These are phyloP conservation scores for Sporothrix mexicana DNA, from an alignment of 2,329 filamentous ascomycete genomes.

Conservation along the genomic window DNA sequence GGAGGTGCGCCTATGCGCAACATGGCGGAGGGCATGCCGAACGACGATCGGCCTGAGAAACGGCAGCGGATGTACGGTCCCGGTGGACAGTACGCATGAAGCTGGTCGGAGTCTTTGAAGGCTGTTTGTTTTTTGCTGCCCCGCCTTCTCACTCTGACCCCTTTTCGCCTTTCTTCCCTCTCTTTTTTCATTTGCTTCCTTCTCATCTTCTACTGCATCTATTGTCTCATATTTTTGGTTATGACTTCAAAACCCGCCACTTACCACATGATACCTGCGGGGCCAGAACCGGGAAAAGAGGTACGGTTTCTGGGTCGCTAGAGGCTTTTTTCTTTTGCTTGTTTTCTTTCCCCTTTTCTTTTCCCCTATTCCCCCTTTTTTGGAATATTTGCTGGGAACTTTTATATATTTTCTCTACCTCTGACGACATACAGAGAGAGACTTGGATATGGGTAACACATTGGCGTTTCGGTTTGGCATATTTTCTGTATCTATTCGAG, in stretches of 20 bases:
- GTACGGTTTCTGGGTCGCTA: not conserved
- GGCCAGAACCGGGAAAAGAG: conserved; percentile 19
- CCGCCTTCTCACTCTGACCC: not conserved
- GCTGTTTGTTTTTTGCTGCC: not conserved
- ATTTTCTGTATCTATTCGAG: not conserved
- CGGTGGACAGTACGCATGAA: conserved; percentile 35
- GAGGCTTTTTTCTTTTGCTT: not conserved
- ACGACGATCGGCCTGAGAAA: conserved; percentile 57
- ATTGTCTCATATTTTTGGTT: conserved; percentile 16
- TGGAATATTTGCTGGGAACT: not conserved
- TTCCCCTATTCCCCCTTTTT: not conserved
- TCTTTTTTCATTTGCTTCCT: conserved; percentile 5
- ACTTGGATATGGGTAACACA: conserved; percentile 11
- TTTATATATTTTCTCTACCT: not conserved
- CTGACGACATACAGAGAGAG: not conserved
- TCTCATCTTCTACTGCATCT: conserved; percentile 22
- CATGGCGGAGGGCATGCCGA: conserved; percentile 44
- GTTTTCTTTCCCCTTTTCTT: conserved; percentile 8
- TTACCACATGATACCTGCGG: conserved; percentile 35
- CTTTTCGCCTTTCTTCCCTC: conserved; percentile 11
- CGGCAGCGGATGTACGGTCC: conserved; percentile 57
- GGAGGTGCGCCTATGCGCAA: conserved; percentile 43
- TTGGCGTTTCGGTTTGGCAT: conserved; percentile 3
- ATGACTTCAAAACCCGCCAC: conserved; percentile 25
- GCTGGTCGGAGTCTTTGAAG: not conserved